Evolutionary conservation across 805 yeast species (phyloP), one percentile per base, ranked within the genome.

Genomic region (Tetrapisispora taiwanensis): DNA sequence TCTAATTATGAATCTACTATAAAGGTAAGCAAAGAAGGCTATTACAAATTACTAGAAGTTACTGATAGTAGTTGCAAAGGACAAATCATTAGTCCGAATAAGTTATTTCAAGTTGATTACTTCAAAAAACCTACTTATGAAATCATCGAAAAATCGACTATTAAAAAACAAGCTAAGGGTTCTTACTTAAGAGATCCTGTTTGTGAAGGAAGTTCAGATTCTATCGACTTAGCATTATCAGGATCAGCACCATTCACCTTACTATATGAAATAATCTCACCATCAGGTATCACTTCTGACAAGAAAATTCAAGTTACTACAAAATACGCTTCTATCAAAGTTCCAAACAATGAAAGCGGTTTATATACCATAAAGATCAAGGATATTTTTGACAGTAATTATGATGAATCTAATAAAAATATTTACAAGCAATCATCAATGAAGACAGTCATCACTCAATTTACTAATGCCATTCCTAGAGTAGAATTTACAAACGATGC

Each of bases 191-290:
- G 71, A 33, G 51, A 60, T 10, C 63, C 63, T 30, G 71, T 75
- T 13, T 76, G 82, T 50, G 75, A 73, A 50, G 69, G 66, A 34
- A 67, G 63, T 27, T 76, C 72, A 44, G 73, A 70, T 44, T 64
- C 71, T 1, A 57, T 76, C 28, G 81, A 74, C 43, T 48, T 84
- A 30, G 58, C 70, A 2, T 59, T 83, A 30, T 64, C 63, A 33
- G 90, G 87, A 1, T 62, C 74, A 6, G 70, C 79, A 1, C 89
- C 90, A 20, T 86, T 86, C 50, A 62, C 74, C n/a, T 65, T 88
- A 22, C 78, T 75, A 33, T 86, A 87, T 58, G 74, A 76, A n/a
- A 62, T 83, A 14, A 65, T 65, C 24, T 63, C 71, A 33, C 89
- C 92, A 7, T 68, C 65, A 53, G 86, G 86, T 0, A 61, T 58